phyloP scores from a whole-genome alignment of 2,329 filamentous ascomycete genomes.

The Keithomyces neogunnii region DNA sequence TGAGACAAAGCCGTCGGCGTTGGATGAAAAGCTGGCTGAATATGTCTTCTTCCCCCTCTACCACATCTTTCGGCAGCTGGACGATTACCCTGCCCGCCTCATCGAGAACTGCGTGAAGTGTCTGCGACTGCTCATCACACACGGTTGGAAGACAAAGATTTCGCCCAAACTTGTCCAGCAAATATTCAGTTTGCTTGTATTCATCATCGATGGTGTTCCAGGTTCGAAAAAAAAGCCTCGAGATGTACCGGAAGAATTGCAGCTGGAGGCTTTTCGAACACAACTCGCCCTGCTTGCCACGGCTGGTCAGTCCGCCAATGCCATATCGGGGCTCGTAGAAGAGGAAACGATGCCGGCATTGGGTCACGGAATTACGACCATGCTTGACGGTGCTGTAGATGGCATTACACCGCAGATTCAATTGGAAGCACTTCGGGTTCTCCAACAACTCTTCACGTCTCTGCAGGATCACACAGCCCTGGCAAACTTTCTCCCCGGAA shows the following conservation, averaged over 20 bases:
- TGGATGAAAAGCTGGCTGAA: constrained; percentile 81
- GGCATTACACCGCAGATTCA: constrained; percentile 61
- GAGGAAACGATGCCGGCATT: constrained; percentile 64
- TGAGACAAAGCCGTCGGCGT: constrained; percentile 32
- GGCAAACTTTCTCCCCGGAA: constrained; percentile 80
- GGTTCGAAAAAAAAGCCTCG: constrained; percentile 33
- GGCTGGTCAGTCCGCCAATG: constrained; percentile 40
- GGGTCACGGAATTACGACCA: constrained; percentile 72
- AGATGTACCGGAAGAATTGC: constrained; percentile 62
- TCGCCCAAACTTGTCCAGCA: constrained; percentile 69
- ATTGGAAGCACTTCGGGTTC: constrained; percentile 55
- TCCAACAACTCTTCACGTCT: constrained; percentile 53
- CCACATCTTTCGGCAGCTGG: constrained; percentile 71
- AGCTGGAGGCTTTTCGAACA: constrained; percentile 61
- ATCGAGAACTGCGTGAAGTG: constrained; percentile 72
- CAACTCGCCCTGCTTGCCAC: constrained; percentile 57
- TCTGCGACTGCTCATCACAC: constrained; percentile 60
- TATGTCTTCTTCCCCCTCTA: constrained; percentile 93
- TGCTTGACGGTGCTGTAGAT: constrained; percentile 65
- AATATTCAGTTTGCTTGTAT: constrained; percentile 74
- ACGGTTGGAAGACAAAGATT: constrained; percentile 72
- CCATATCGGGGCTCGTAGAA: constrained; percentile 41
- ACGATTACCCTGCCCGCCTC: constrained; percentile 60
- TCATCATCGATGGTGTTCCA: constrained; percentile 68
- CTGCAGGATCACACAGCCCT: constrained; percentile 67